Conservation (phyloP, 371 early-diverging fungal species). For the Rhizopus stolonifer region DNA sequence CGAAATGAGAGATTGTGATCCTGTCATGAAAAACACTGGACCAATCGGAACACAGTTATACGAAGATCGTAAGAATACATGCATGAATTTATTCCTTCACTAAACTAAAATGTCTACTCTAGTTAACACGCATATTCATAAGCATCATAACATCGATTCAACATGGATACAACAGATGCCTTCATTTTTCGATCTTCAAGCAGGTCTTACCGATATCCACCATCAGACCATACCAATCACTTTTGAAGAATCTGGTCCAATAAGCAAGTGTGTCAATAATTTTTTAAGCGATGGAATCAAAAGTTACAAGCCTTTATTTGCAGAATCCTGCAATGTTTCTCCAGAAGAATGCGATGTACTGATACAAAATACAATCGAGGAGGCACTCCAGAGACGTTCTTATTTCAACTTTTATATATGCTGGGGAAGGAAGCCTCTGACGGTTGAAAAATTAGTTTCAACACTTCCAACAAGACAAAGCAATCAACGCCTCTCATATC, state of each 20-base stretch:
- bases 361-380: slow-evolving; percentile 20
- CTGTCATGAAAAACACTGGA: slow-evolving; percentile 45
- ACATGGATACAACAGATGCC: slow-evolving; percentile 25
- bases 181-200: slow-evolving; percentile 18
- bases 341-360: slow-evolving; percentile 11
- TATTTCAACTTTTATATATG: slow-evolving; percentile 34
- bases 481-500: background rate
- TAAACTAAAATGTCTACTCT: background rate
- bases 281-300: slow-evolving; percentile 11
- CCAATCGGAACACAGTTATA: slow-evolving; percentile 28
- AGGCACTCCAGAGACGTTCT: slow-evolving; percentile 21
- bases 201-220: slow-evolving; percentile 34
- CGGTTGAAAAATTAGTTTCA: slow-evolving; percentile 1
- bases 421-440: slow-evolving; percentile 41
- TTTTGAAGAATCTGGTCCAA: slow-evolving; percentile 19
- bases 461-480: slow-evolving; percentile 3
- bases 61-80: slow-evolving; percentile 23
- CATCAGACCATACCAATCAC: slow-evolving; percentile 20
- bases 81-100: no score
- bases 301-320: slow-evolving; percentile 16
- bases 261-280: slow-evolving; percentile 14
- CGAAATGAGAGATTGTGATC: slow-evolving; percentile 56
- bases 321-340: slow-evolving; percentile 8
- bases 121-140: background rate
- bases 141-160: slow-evolving; percentile 26